Evolutionary conservation across 257 asterid genomes (phyloP).

Genomic region (Marsdenia floribunda): DNA sequence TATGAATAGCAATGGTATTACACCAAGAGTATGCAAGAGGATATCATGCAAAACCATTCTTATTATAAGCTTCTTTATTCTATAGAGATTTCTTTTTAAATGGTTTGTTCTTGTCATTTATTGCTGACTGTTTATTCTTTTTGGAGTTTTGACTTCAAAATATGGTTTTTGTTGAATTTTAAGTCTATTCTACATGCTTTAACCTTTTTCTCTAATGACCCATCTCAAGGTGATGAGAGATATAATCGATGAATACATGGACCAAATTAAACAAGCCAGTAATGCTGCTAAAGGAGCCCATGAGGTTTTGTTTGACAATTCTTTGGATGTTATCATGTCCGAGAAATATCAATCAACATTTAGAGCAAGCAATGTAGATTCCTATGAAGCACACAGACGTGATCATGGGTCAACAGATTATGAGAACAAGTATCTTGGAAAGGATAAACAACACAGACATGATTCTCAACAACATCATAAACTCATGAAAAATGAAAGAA

Average conservation of each 20-base stretch:
- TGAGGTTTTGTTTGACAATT: slow-evolving; percentile 24
- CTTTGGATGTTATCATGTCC: slow-evolving; percentile 25
- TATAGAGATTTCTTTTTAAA: neutral
- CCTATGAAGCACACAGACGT: slow-evolving; percentile 18
- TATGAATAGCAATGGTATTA: neutral
- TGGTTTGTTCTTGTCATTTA: neutral
- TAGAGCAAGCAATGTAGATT: slow-evolving; percentile 22
- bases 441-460: slow-evolving; percentile 21
- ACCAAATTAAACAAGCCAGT: slow-evolving; percentile 55
- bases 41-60: neutral
- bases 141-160: neutral
- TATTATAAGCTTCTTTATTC: neutral
- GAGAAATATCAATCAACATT: slow-evolving; percentile 25
- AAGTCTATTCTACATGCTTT: neutral
- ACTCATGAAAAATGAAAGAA: slow-evolving; percentile 26
- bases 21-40: neutral
- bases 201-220: slow-evolving; percentile 12
- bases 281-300: slow-evolving; percentile 35
- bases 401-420: slow-evolving; percentile 21
- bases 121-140: neutral
- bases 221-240: slow-evolving; percentile 61
- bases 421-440: slow-evolving; percentile 22
- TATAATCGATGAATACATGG: slow-evolving; percentile 83
- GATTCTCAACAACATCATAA: slow-evolving; percentile 33
- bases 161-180: neutral